phyloP scores from a whole-genome alignment of 2,329 filamentous ascomycete species.

The Neofusicoccum kwambonambiense region DNA sequence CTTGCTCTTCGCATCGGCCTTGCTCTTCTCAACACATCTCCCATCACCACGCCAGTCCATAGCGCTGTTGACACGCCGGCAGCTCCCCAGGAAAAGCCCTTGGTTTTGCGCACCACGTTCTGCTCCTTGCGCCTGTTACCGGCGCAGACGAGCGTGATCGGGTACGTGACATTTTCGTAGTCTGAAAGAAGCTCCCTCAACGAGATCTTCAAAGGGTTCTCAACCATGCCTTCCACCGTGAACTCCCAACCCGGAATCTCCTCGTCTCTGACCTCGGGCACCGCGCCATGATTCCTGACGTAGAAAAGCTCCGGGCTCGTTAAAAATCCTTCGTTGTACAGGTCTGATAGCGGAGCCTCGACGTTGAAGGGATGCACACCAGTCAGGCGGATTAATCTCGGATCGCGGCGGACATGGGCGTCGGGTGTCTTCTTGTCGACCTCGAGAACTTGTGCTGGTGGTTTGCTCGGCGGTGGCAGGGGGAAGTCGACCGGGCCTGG shows the following conservation, averaged over 20 bases:
- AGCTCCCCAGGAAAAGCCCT: conserved; percentile 92
- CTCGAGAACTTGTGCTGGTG: conserved; percentile 63
- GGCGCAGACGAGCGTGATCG: conserved; percentile 86
- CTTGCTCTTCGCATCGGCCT: conserved; percentile 67
- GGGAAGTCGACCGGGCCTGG: conserved; percentile 55
- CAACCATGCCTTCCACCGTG: conserved; percentile 77
- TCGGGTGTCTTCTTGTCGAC: conserved; percentile 83
- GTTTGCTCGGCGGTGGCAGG: conserved; percentile 64
- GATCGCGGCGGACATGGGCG: conserved; percentile 73
- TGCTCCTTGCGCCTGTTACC: conserved; percentile 92
- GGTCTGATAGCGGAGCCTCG: conserved; percentile 74
- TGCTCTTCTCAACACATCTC: conserved; percentile 67
- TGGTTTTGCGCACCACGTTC: conserved; percentile 84
- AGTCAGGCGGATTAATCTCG: conserved; percentile 79
- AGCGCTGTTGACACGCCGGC: conserved; percentile 83
- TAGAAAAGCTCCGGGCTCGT: conserved; percentile 88
- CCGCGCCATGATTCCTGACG: conserved; percentile 84
- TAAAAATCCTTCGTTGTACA: conserved; percentile 80
- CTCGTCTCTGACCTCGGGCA: conserved; percentile 71
- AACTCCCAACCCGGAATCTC: conserved; percentile 79
- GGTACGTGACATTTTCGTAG: conserved; percentile 80
- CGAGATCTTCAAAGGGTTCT: conserved; percentile 70
- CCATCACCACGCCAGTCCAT: conserved; percentile 79
- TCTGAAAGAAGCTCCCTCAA: conserved; percentile 69
- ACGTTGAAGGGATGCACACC: conserved; percentile 90